phyloP scores from a whole-genome alignment of 2,329 filamentous ascomycete genomes.

The Fusarium sp. region DNA sequence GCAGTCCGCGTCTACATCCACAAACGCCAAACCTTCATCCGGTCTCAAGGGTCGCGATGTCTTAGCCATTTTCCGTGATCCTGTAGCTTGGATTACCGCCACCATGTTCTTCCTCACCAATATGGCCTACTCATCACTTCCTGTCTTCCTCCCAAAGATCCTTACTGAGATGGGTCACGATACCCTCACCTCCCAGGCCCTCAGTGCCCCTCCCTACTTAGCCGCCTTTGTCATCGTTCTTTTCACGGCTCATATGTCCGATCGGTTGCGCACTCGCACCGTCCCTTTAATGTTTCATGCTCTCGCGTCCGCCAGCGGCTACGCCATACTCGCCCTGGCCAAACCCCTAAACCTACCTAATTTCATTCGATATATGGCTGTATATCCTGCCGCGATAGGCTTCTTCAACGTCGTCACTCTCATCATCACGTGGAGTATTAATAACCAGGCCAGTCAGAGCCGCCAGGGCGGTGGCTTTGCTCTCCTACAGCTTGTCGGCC shows the following conservation, averaged over 20 bases:
- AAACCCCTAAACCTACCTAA: conserved; percentile 58
- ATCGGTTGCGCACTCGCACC: conserved; percentile 71
- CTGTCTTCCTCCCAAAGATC: conserved; percentile 87
- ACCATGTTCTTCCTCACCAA: conserved; percentile 90
- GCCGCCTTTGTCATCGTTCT: conserved; percentile 79
- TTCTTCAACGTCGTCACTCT: conserved; percentile 89
- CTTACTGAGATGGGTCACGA: conserved; percentile 81
- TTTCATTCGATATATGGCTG: conserved; percentile 74
- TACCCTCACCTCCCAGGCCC: conserved; percentile 75
- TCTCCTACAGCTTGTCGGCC: conserved; percentile 83
- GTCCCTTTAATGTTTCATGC: conserved; percentile 76
- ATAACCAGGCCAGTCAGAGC: conserved; percentile 79
- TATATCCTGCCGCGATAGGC: conserved; percentile 82
- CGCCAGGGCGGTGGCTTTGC: conserved; percentile 82
- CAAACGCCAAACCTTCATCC: conserved; percentile 36
- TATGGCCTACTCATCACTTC: conserved; percentile 87
- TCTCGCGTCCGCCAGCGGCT: conserved; percentile 71
- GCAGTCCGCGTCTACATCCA: conserved; percentile 46
- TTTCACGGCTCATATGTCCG: conserved; percentile 77
- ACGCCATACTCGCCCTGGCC: conserved; percentile 70
- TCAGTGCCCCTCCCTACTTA: conserved; percentile 85
- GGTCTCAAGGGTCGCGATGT: conserved; percentile 68
- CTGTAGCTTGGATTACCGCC: conserved; percentile 73
- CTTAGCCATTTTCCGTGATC: conserved; percentile 56
- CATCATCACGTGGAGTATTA: conserved; percentile 88